These are phyloP conservation scores for Neoscytalidium dimidiatum DNA, from an alignment of 2,329 filamentous ascomycete species.

Conservation along the genomic window DNA sequence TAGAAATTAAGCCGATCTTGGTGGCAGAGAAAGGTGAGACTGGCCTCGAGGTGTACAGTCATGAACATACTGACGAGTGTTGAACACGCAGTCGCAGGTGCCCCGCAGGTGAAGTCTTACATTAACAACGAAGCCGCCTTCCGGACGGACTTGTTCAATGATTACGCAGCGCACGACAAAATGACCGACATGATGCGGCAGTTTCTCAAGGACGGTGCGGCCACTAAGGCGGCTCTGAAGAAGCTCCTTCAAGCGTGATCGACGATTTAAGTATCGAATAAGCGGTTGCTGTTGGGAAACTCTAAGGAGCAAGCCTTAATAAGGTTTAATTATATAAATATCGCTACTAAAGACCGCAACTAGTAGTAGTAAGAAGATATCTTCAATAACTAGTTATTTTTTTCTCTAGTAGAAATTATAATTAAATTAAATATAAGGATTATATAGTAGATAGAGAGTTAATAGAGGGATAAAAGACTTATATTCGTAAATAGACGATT, in stretches of 20 bases:
- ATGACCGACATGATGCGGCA: constrained; percentile 13
- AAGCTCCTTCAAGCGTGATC: not conserved
- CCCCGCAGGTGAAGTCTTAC: not conserved
- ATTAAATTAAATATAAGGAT: too few species aligned
- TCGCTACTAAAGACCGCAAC: too few species aligned
- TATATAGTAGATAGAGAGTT: too few species aligned
- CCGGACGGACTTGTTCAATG: constrained; percentile 9
- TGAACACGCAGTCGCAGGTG: not conserved
- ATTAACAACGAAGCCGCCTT: not conserved
- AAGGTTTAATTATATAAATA: too few species aligned
- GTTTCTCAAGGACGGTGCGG: not conserved
- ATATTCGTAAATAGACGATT: too few species aligned
- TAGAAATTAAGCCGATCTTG: constrained; percentile 1
- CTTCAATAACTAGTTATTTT: too few species aligned
- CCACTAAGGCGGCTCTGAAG: constrained; percentile 1
- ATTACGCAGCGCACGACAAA: constrained; percentile 3
- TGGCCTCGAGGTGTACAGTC: not conserved
- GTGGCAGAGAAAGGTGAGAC: not conserved
- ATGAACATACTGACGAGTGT: not conserved
- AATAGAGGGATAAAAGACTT: too few species aligned
- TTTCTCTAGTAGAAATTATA: too few species aligned
- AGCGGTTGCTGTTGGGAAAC: too few species aligned
- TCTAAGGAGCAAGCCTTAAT: too few species aligned
- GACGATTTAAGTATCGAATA: too few species aligned
- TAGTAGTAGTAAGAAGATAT: too few species aligned